These are phyloP conservation scores for Coleophoma crateriformis DNA, from an alignment of 2,329 filamentous ascomycete species.

Conservation along the genomic window DNA sequence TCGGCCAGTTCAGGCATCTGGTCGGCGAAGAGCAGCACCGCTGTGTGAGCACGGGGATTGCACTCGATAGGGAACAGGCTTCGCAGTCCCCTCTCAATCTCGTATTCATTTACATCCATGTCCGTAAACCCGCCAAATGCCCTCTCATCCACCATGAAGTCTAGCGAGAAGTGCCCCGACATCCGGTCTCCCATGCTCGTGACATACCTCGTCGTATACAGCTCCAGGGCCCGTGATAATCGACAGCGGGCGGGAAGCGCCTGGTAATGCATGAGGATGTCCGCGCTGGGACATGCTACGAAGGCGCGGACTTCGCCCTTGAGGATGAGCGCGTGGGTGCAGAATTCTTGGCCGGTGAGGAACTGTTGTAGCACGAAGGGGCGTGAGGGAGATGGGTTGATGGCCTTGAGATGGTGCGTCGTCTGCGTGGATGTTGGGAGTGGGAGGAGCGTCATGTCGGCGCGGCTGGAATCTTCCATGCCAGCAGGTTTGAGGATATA, in stretches of 20 bases:
- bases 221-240: constrained; percentile 54
- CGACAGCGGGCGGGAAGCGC: constrained; percentile 48
- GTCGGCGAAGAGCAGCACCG: constrained; percentile 52
- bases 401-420: constrained; percentile 42
- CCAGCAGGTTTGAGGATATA: constrained; percentile 64
- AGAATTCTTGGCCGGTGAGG: constrained; percentile 59
- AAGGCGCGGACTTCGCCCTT: constrained; percentile 60
- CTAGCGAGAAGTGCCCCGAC: constrained; percentile 69
- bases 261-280: constrained; percentile 61
- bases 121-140: constrained; percentile 9
- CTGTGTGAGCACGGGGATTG: constrained; percentile 65
- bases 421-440: constrained; percentile 47
- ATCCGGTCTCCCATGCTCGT: constrained; percentile 39
- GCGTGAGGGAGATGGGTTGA: constrained; percentile 29
- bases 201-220: constrained; percentile 57
- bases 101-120: constrained; percentile 1
- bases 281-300: constrained; percentile 57
- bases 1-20: constrained; percentile 35
- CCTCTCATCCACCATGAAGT: constrained; percentile 56
- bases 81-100: constrained; percentile 16
- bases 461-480: constrained; percentile 53
- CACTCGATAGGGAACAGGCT: constrained; percentile 64
- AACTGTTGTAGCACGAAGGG: constrained; percentile 69
- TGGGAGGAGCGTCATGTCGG: constrained; percentile 61
- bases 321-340: constrained; percentile 66